phyloP scores from a whole-genome alignment of 371 early-diverging fungal species.

The Mucor mucedo region DNA sequence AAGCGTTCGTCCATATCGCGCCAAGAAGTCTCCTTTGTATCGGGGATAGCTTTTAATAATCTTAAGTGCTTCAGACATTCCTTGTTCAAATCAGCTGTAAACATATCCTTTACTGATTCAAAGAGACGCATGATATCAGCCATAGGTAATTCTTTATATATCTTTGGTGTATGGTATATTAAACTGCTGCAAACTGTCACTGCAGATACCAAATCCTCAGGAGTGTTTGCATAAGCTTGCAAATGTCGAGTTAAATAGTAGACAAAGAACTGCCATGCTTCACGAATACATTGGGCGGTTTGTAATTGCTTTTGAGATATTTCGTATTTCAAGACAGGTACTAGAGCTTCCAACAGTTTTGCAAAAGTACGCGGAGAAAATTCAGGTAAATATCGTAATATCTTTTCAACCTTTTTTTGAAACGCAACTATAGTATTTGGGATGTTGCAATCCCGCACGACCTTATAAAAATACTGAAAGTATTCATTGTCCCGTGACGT shows the following conservation, averaged over 20 bases:
- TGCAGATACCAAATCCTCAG: constrained; percentile 7
- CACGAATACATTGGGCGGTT: constrained; percentile 6
- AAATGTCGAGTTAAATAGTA: background rate
- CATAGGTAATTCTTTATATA: constrained; percentile 9
- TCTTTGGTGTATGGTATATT: background rate
- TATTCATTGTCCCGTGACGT: constrained; percentile 9
- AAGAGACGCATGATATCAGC: constrained; percentile 1
- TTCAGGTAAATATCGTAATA: constrained; percentile 14
- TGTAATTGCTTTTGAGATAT: background rate
- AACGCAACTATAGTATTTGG: constrained; percentile 1
- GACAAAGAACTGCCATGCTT: constrained; percentile 5
- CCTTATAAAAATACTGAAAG: background rate
- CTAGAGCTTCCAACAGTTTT: constrained; percentile 22
- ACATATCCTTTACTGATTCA: background rate
- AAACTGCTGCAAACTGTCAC: background rate
- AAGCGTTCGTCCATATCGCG: background rate
- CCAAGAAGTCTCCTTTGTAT: background rate
- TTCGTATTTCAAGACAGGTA: constrained; percentile 17
- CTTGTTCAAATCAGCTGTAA: background rate
- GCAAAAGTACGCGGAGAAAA: constrained; percentile 26
- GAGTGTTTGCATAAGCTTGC: constrained; percentile 1
- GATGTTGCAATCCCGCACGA: background rate
- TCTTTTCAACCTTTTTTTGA: constrained; percentile 14
- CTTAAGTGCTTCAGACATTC: constrained; percentile 3
- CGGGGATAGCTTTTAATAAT: background rate